Evolutionary conservation across 2,329 filamentous ascomycete species (phyloP).

Genomic region (Rhinocladiella similis): DNA sequence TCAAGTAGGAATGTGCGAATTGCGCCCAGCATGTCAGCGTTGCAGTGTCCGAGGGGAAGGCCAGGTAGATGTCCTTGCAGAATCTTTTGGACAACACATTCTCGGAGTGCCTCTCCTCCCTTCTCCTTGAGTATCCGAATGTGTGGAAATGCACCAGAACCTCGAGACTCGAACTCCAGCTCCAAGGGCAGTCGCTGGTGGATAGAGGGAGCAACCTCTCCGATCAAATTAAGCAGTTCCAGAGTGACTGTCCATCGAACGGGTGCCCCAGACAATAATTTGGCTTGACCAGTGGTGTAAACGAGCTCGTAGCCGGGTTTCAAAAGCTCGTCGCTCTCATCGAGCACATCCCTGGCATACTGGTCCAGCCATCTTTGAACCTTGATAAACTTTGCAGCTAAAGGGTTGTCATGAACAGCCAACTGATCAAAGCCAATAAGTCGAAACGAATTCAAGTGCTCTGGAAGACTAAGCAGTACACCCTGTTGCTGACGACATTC

Average conservation of each 20-base stretch:
- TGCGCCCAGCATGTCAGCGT: slow-evolving; percentile 8
- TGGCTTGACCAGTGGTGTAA: slow-evolving; percentile 61
- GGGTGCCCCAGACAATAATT: slow-evolving; percentile 53
- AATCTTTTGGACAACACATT: slow-evolving; percentile 20
- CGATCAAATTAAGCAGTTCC: slow-evolving; percentile 37
- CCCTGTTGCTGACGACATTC: slow-evolving; percentile 55
- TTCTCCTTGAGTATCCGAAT: slow-evolving; percentile 26
- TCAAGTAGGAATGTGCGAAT: slow-evolving; percentile 11
- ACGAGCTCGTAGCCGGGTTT: slow-evolving; percentile 62
- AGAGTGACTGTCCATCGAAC: slow-evolving; percentile 60
- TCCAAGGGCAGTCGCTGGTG: neutral
- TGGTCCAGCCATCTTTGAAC: slow-evolving; percentile 49
- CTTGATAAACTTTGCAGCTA: slow-evolving; percentile 40
- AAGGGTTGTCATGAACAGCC: slow-evolving; percentile 19
- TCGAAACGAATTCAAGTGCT: slow-evolving; percentile 64
- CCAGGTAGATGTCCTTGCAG: slow-evolving; percentile 19
- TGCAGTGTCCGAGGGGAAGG: slow-evolving; percentile 28
- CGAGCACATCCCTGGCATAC: slow-evolving; percentile 57
- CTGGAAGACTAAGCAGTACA: slow-evolving; percentile 62
- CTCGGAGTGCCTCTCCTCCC: slow-evolving; percentile 13
- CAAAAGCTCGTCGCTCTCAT: slow-evolving; percentile 67
- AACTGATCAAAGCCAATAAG: slow-evolving; percentile 59
- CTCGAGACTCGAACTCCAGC: slow-evolving; percentile 20
- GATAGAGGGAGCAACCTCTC: slow-evolving; percentile 13
- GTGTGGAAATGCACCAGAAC: slow-evolving; percentile 23